Evolutionary conservation across 177 flowering plant species (phyloP).

Genomic region (Vitis hybrid): DNA sequence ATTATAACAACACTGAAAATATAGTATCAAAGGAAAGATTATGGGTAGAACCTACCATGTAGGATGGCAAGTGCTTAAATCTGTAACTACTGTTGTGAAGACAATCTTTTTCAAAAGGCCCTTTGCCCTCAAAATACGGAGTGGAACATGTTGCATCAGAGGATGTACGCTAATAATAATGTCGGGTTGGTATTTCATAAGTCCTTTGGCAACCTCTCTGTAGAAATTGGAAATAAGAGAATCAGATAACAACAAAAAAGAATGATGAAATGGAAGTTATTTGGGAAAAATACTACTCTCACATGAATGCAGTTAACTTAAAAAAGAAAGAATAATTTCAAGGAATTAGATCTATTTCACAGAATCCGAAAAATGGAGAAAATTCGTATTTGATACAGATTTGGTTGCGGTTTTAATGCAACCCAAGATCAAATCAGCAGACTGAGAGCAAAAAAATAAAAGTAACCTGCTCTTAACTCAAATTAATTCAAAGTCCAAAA

Average conservation of each 20-base stretch:
- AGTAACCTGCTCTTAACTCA: no score
- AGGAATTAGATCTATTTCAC: neutral
- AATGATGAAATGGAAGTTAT: neutral
- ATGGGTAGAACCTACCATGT: constrained; percentile 60
- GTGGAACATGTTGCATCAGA: constrained; percentile 97
- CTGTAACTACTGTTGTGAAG: constrained; percentile 94
- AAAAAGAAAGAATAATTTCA: neutral
- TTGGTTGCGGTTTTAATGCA: neutral
- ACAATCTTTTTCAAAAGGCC: constrained; percentile 90
- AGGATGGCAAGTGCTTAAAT: constrained; percentile 96
- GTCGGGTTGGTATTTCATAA: constrained; percentile 93
- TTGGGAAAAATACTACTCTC: no score
- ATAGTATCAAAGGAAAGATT: neutral
- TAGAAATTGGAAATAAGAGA: constrained; percentile 7
- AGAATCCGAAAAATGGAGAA: neutral
- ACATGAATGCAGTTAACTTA: neutral
- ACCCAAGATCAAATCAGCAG: no score
- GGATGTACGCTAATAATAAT: constrained; percentile 98
- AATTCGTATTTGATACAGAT: neutral
- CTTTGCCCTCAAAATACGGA: constrained; percentile 75
- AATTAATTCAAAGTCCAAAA: no score
- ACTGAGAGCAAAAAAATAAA: no score
- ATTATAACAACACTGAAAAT: constrained; percentile 5
- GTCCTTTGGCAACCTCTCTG: constrained; percentile 92
- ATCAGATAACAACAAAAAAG: neutral